A percentile compares a stretch with the other conserved stretches of the same genome.
phyloP scores from a whole-genome alignment of 495 filamentous ascomycete species.

The Penicillium cosmopolitanum region DNA sequence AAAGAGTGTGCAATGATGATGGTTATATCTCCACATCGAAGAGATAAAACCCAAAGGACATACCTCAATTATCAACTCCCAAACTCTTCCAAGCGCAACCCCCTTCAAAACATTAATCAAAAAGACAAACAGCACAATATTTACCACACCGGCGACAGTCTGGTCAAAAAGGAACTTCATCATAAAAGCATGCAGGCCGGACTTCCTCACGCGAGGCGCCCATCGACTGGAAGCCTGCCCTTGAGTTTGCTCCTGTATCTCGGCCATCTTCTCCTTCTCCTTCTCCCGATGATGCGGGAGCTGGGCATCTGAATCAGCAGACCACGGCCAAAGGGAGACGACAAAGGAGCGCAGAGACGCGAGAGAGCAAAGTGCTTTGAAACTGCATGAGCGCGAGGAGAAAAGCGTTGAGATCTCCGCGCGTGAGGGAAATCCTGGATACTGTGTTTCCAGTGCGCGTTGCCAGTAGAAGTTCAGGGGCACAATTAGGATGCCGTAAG shows the following conservation, averaged over 20 bases:
- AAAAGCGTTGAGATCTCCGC: conserved; percentile 25
- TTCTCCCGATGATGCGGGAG: conserved; percentile 55
- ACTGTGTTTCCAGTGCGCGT: conserved; percentile 56
- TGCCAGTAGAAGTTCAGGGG: conserved; percentile 93
- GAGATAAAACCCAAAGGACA: conserved; percentile 10
- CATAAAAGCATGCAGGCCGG: conserved; percentile 64
- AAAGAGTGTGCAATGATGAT: no score
- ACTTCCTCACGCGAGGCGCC: conserved; percentile 28
- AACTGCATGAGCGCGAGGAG: conserved; percentile 9
- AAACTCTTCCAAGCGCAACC: conserved; percentile 21
- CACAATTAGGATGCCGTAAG: conserved; percentile 73
- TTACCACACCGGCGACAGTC: conserved; percentile 71
- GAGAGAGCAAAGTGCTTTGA: conserved; percentile 9
- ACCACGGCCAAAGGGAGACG: conserved; percentile 5
- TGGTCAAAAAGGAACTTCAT: conserved; percentile 87
- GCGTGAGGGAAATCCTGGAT: conserved; percentile 49
- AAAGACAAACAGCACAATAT: conserved; percentile 75
- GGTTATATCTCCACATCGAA: not conserved
- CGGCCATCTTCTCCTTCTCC: conserved; percentile 43
- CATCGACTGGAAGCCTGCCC: conserved; percentile 13
- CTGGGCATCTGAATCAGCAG: conserved; percentile 36
- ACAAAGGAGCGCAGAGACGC: conserved; percentile 38
- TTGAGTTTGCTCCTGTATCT: not conserved
- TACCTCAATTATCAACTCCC: conserved; percentile 46
- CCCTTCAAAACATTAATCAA: conserved; percentile 60